A percentile compares a stretch with the other conserved stretches of the same genome.
phyloP scores from a whole-genome alignment of 768 basidiomycete species.

The Naganishia vaughanmartiniae region DNA sequence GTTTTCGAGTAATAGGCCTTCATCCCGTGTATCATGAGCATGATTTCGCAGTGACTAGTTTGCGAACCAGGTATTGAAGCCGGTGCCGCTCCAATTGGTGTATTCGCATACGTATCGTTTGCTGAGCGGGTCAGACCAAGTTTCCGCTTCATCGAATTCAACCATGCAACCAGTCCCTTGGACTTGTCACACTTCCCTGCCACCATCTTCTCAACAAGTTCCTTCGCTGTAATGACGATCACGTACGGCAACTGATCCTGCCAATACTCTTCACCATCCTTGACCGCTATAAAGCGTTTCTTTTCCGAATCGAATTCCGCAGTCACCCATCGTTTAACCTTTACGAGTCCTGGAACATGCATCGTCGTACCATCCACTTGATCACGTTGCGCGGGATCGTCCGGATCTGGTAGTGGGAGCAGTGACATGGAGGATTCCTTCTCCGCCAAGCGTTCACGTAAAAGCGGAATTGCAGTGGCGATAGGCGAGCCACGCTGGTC shows the following conservation, averaged over 20 bases:
- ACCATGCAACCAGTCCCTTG: background rate
- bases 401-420: background rate
- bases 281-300: slow-evolving; percentile 10
- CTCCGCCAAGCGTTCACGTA: slow-evolving; percentile 22
- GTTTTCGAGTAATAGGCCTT: slow-evolving; percentile 42
- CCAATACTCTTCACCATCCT: slow-evolving; percentile 23
- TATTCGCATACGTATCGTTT: background rate
- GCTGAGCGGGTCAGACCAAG: slow-evolving; percentile 3
- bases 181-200: background rate
- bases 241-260: slow-evolving; percentile 20
- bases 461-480: slow-evolving; percentile 4
- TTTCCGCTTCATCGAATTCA: background rate
- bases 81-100: slow-evolving; percentile 17
- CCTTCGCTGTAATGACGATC: slow-evolving; percentile 21
- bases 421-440: slow-evolving; percentile 3
- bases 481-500: slow-evolving; percentile 4
- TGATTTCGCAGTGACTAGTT: slow-evolving; percentile 30
- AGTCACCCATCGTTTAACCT: slow-evolving; percentile 18
- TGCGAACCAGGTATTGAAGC: background rate
- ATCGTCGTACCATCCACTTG: slow-evolving; percentile 2
- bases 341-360: slow-evolving; percentile 25
- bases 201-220: slow-evolving; percentile 19
- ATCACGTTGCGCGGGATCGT: background rate
- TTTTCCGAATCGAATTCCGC: slow-evolving; percentile 17
- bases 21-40: slow-evolving; percentile 48